Percentiles rank a stretch among this genome's conserved stretches.
phyloP scores from a whole-genome alignment of 768 basidiomycete species.

The Collybia sp. region DNA sequence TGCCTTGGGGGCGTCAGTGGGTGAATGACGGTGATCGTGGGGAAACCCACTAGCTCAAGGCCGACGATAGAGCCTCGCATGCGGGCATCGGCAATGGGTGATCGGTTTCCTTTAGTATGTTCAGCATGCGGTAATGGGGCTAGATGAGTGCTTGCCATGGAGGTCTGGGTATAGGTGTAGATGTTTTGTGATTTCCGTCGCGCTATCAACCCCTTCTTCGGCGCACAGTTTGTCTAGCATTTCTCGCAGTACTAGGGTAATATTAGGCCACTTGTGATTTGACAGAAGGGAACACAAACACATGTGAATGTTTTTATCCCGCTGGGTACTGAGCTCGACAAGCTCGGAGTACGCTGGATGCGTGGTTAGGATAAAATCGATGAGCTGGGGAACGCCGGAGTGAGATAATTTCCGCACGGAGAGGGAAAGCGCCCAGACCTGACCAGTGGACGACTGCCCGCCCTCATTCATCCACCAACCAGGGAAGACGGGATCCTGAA shows the following conservation, averaged over 20 bases:
- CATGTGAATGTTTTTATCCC: slow-evolving; percentile 53
- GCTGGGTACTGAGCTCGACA: slow-evolving; percentile 53
- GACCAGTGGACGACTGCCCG: slow-evolving; percentile 98
- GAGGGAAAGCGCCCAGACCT: slow-evolving; percentile 37
- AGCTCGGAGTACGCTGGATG: slow-evolving; percentile 82
- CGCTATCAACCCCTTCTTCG: slow-evolving; percentile 49
- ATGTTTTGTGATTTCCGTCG: slow-evolving; percentile 86
- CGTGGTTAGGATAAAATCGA: slow-evolving; percentile 92
- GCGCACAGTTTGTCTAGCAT: slow-evolving; percentile 61
- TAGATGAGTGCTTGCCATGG: slow-evolving; percentile 50
- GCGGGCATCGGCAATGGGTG: slow-evolving; percentile 91
- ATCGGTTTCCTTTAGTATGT: slow-evolving; percentile 78
- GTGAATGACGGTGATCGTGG: neutral
- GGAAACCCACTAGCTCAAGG: slow-evolving; percentile 58
- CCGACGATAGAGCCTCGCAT: slow-evolving; percentile 94
- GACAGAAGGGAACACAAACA: slow-evolving; percentile 27
- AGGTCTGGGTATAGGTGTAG: slow-evolving; percentile 95
- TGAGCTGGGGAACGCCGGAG: slow-evolving; percentile 46
- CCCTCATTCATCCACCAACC: slow-evolving; percentile 99
- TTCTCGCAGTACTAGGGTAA: slow-evolving; percentile 59
- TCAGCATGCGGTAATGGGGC: neutral
- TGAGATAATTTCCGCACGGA: neutral
- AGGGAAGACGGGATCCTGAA: slow-evolving; percentile 81
- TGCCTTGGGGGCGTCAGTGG: slow-evolving; percentile 38
- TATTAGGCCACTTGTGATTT: neutral